Evolutionary conservation across 306 rosid genomes (phyloP).

Genomic region (Senna siamea): DNA sequence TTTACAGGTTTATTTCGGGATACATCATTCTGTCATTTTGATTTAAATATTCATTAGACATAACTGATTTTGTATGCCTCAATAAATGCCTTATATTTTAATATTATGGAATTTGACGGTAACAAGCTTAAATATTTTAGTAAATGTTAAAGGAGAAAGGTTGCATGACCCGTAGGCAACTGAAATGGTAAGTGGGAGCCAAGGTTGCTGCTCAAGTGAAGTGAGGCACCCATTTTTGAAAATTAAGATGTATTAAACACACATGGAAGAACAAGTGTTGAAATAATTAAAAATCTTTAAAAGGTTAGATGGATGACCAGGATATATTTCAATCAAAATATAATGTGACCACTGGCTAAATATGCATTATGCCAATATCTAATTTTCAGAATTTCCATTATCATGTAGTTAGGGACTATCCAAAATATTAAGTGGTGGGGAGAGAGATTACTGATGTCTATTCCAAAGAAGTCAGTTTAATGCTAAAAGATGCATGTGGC

Average conservation of each 20-base stretch:
- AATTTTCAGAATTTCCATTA: not conserved
- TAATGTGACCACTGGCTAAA: not conserved
- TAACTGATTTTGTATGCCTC: not conserved
- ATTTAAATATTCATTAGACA: conserved; percentile 25
- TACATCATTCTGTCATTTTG: conserved; percentile 31
- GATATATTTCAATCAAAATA: not conserved
- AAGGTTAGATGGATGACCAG: not conserved
- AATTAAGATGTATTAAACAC: not conserved
- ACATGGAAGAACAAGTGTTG: conserved; percentile 3
- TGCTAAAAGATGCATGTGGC: conserved; percentile 2
- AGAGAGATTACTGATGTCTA: not conserved
- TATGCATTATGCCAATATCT: not conserved
- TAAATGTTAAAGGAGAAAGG: not conserved
- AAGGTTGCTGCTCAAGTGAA: conserved; percentile 1
- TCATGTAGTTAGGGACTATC: not conserved
- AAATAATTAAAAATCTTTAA: not conserved
- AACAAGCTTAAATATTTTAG: conserved; percentile 18
- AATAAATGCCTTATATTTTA: conserved; percentile 4
- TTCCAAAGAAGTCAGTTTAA: not conserved
- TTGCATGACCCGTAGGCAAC: not conserved
- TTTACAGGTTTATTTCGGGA: conserved; percentile 70
- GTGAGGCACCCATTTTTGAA: not conserved
- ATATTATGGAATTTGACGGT: conserved; percentile 16
- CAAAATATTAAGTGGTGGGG: not conserved
- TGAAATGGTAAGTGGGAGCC: conserved; percentile 7